Percentiles rank a stretch among this genome's conserved stretches.
These are phyloP conservation scores for Xylariaceae sp. DNA, from an alignment of 2,329 filamentous ascomycete genomes.

Conservation along the genomic window DNA sequence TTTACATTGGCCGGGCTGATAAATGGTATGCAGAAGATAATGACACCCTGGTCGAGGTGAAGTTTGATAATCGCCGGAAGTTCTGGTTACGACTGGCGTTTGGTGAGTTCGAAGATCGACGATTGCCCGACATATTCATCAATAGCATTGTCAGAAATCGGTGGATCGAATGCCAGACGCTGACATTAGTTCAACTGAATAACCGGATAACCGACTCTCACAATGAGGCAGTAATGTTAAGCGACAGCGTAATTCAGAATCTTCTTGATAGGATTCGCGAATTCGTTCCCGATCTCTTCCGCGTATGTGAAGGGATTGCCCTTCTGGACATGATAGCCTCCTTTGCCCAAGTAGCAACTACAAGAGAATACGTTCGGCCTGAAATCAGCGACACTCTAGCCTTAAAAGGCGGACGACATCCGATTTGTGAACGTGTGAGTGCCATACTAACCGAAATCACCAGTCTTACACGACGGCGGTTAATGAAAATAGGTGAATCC, in stretches of 20 bases:
- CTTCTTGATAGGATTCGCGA: constrained; percentile 67
- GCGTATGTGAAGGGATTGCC: constrained; percentile 78
- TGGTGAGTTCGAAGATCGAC: constrained; percentile 54
- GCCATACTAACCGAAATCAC: neutral
- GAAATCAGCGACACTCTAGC: constrained; percentile 63
- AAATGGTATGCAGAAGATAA: constrained; percentile 41
- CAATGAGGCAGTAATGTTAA: constrained; percentile 76
- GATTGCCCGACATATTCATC: constrained; percentile 65
- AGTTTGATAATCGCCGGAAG: constrained; percentile 69
- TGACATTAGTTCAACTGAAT: constrained; percentile 77
- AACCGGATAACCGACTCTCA: constrained; percentile 72
- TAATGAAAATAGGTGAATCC: constrained; percentile 47
- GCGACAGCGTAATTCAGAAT: constrained; percentile 67
- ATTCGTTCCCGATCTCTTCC: constrained; percentile 69
- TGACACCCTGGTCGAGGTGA: constrained; percentile 58
- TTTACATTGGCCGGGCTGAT: constrained; percentile 1
- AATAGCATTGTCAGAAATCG: constrained; percentile 69
- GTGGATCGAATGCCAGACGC: constrained; percentile 80
- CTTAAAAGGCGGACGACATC: constrained; percentile 69
- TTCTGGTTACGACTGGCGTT: constrained; percentile 69
- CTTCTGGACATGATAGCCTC: constrained; percentile 79
- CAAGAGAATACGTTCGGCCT: constrained; percentile 55
- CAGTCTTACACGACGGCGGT: neutral
- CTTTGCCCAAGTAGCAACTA: constrained; percentile 69
- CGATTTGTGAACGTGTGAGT: constrained; percentile 63